Conservation (phyloP, 371 early-diverging fungal genomes). For the Mortierella sp. region DNA sequence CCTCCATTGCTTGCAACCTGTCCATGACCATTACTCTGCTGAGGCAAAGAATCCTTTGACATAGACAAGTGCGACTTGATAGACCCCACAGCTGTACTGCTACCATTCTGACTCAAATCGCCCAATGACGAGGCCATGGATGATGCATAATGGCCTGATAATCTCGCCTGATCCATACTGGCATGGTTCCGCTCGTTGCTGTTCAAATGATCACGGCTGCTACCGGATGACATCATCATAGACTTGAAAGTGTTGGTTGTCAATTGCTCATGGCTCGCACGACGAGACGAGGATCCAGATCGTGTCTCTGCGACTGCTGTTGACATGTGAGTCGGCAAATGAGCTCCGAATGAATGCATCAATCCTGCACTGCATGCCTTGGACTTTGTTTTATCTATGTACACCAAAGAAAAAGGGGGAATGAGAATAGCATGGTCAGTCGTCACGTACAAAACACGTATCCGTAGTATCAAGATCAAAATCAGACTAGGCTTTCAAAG, state of each 20-base stretch:
- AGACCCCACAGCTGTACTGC: constrained; percentile 9
- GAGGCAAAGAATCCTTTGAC: constrained; percentile 32
- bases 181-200: constrained; percentile 21
- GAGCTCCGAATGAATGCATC: constrained; percentile 26
- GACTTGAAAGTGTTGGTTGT: constrained; percentile 42
- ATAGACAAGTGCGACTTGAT: constrained; percentile 22
- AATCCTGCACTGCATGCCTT: constrained; percentile 40
- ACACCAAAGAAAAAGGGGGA: background rate
- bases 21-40: constrained; percentile 9
- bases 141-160: constrained; percentile 25
- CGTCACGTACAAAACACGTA: background rate
- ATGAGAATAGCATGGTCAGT: background rate
- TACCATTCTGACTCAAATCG: constrained; percentile 9
- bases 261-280: constrained; percentile 43
- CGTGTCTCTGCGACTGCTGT: constrained; percentile 17
- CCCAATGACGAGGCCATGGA: background rate
- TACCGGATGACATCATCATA: constrained; percentile 24
- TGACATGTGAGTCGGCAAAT: constrained; percentile 30
- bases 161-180: constrained; percentile 35
- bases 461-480: background rate
- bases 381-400: constrained; percentile 41
- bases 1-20: background rate
- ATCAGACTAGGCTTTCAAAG: background rate
- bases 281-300: constrained; percentile 44
- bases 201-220: background rate